Conservation (phyloP, 257 asterid genomes). For the Solanum chiquidenum region DNA sequence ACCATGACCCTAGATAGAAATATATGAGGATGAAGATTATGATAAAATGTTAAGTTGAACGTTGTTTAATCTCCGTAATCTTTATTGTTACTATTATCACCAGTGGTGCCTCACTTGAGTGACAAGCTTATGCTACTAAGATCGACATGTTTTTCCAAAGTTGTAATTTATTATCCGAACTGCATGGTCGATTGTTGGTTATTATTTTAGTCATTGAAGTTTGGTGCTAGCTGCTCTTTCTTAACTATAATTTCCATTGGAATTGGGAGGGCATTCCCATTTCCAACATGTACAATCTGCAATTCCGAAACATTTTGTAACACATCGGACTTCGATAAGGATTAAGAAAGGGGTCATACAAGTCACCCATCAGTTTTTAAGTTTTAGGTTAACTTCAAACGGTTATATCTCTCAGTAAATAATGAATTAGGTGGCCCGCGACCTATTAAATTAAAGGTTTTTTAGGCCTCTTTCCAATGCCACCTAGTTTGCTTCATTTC, state of each 20-base stretch:
- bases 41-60: neutral
- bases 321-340: too few relatives aligned
- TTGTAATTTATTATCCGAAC: neutral
- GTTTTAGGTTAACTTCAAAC: too few relatives aligned
- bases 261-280: neutral
- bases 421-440: too few relatives aligned
- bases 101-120: neutral
- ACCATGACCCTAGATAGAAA: neutral
- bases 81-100: neutral
- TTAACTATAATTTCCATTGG: neutral
- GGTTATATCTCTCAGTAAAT: too few relatives aligned
- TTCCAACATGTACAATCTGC: neutral
- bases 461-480: too few relatives aligned
- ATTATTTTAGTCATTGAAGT: too few relatives aligned
- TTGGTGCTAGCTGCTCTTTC: neutral
- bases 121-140: neutral
- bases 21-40: neutral
- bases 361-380: too few relatives aligned
- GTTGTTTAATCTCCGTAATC: neutral
- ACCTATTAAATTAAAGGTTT: too few relatives aligned
- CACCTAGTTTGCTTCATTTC: too few relatives aligned
- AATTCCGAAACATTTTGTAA: too few relatives aligned
- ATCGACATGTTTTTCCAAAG: neutral
- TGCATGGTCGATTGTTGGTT: neutral
- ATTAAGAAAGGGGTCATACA: too few relatives aligned